Evolutionary conservation across 208 protist genomes (phyloP).

Genomic region (Crithidia bombi): DNA sequence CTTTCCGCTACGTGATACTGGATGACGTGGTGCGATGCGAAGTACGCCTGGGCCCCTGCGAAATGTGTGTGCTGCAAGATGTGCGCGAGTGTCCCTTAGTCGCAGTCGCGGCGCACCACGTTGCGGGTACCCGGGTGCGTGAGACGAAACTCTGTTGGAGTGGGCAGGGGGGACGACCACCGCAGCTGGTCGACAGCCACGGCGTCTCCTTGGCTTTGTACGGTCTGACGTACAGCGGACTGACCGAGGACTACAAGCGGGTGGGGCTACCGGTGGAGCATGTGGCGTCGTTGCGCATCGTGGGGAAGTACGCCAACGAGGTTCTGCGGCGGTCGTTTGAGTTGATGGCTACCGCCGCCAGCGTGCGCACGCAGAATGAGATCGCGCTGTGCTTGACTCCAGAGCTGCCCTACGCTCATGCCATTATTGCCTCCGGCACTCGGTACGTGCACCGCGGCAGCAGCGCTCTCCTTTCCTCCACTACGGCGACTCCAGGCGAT

Average conservation of each 20-base stretch:
- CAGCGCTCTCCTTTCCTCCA: constrained; percentile 7
- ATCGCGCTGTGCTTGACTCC: constrained; percentile 34
- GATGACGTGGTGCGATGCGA: constrained; percentile 49
- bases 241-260: constrained; percentile 62
- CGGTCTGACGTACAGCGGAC: constrained; percentile 57
- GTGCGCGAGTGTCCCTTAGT: constrained; percentile 48
- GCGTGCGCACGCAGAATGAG: constrained; percentile 17
- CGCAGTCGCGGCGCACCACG: constrained; percentile 36
- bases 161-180: constrained; percentile 2
- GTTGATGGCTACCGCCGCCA: constrained; percentile 11
- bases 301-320: neutral
- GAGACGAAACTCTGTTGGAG: constrained; percentile 28
- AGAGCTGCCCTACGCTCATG: constrained; percentile 71
- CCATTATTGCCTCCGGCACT: constrained; percentile 47
- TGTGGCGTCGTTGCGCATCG: constrained; percentile 8
- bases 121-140: constrained; percentile 17
- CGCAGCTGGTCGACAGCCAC: constrained; percentile 11
- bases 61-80: constrained; percentile 47
- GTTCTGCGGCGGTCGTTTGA: constrained; percentile 9
- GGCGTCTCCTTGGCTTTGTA: constrained; percentile 37
- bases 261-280: constrained; percentile 65
- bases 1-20: constrained; percentile 68
- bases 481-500: neutral
- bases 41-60: constrained; percentile 65
- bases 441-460: constrained; percentile 64